These are phyloP conservation scores for Tricholomella constricta DNA, from an alignment of 768 basidiomycete genomes.

Conservation along the genomic window DNA sequence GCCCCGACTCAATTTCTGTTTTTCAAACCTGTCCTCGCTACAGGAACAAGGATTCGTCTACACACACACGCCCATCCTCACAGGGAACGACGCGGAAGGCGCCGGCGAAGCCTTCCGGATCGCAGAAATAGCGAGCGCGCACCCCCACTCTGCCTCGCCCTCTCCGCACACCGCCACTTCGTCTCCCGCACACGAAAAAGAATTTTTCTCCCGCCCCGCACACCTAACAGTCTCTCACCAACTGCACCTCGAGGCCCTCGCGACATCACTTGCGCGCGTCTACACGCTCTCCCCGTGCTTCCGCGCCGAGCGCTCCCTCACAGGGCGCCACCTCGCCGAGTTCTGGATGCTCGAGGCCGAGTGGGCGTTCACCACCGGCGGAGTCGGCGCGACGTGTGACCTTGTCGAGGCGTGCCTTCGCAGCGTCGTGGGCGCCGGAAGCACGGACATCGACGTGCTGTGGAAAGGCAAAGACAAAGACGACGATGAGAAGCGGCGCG, in stretches of 20 bases:
- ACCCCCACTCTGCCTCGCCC: conserved; percentile 23
- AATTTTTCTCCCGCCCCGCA: conserved; percentile 77
- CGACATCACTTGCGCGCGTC: conserved; percentile 74
- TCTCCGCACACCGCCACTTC: conserved; percentile 16
- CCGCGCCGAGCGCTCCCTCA: conserved; percentile 88
- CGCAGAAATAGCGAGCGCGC: conserved; percentile 36
- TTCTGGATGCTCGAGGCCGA: conserved; percentile 99
- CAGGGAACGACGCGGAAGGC: conserved; percentile 93
- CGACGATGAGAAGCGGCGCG: conserved; percentile 33
- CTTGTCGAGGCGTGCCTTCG: conserved; percentile 40
- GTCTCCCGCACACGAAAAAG: conserved; percentile 25
- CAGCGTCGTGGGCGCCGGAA: conserved; percentile 19
- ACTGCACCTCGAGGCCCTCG: conserved; percentile 89
- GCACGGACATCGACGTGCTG: conserved; percentile 35
- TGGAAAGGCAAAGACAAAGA: conserved; percentile 35
- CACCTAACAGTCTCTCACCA: conserved; percentile 96
- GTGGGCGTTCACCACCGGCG: conserved; percentile 49
- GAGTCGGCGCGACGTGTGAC: conserved; percentile 45
- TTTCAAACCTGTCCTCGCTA: background rate
- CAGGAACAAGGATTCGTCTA: conserved; percentile 79
- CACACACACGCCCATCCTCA: conserved; percentile 85
- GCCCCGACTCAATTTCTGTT: background rate
- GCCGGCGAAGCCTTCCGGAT: conserved; percentile 91
- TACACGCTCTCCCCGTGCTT: conserved; percentile 95
- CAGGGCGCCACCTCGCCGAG: conserved; percentile 91